A percentile compares a stretch with the other conserved stretches of the same genome.
Evolutionary conservation across 2,329 filamentous ascomycete species (phyloP).

Genomic region (Botrytis deweyae): DNA sequence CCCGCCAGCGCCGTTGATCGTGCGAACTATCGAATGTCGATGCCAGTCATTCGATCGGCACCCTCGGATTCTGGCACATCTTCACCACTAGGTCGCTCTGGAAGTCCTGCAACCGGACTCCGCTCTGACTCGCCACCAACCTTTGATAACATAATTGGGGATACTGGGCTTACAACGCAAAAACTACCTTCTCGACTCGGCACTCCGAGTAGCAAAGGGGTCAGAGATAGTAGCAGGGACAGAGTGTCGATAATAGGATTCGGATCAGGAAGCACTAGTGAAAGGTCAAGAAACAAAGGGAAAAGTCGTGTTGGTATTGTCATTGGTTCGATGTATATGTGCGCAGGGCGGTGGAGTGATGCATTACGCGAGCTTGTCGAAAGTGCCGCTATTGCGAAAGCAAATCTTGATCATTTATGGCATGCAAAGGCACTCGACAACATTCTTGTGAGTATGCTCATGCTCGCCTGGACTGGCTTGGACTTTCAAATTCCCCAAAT

Average conservation of each 20-base stretch:
- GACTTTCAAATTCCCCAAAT: slow-evolving; percentile 74
- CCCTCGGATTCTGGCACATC: slow-evolving; percentile 36
- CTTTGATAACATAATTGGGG: slow-evolving; percentile 35
- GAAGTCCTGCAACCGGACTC: slow-evolving; percentile 38
- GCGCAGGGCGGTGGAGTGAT: slow-evolving; percentile 86
- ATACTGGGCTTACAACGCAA: slow-evolving; percentile 25
- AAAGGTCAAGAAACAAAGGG: slow-evolving; percentile 76
- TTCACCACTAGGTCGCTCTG: slow-evolving; percentile 40
- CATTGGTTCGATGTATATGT: slow-evolving; percentile 81
- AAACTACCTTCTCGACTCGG: slow-evolving; percentile 29
- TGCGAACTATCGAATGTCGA: slow-evolving; percentile 71
- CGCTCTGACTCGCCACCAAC: slow-evolving; percentile 27
- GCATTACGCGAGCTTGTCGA: slow-evolving; percentile 81
- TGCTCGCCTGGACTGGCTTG: slow-evolving; percentile 80
- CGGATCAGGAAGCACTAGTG: slow-evolving; percentile 67
- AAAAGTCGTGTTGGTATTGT: slow-evolving; percentile 77
- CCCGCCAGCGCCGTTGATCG: slow-evolving; percentile 56
- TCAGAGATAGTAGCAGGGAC: slow-evolving; percentile 42
- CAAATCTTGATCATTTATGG: slow-evolving; percentile 91
- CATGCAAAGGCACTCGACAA: slow-evolving; percentile 93
- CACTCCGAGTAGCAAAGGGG: slow-evolving; percentile 23
- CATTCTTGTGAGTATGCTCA: slow-evolving; percentile 75
- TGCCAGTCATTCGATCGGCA: slow-evolving; percentile 58
- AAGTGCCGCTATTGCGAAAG: slow-evolving; percentile 72
- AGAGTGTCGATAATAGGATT: slow-evolving; percentile 69